Conservation (phyloP, 345 rosid genomes). For the Firmiana major region DNA sequence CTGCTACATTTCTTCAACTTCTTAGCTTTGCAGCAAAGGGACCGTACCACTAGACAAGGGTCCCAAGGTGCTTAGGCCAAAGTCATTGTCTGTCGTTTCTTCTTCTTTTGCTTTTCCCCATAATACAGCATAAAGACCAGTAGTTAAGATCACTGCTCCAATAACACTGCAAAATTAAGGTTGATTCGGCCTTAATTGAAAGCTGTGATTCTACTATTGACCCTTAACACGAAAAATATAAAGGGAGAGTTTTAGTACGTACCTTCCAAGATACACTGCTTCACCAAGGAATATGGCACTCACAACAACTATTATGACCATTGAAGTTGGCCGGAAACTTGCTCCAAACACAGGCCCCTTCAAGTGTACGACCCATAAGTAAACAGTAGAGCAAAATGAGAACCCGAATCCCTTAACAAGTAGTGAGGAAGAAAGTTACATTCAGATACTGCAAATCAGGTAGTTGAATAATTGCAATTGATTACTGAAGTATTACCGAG, state of each 20-base stretch:
- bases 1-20: not conserved
- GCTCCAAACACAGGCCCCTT: constrained; percentile 2
- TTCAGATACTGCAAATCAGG: not conserved
- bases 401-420: not conserved
- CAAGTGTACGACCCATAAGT: not conserved
- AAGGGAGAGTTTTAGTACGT: not conserved
- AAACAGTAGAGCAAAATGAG: not conserved
- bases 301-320: not conserved
- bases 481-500: constrained; percentile 28
- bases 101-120: too few relatives aligned
- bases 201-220: not conserved
- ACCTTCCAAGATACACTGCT: not conserved
- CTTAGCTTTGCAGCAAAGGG: not conserved
- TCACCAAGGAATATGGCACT: constrained; percentile 9
- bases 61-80: too few relatives aligned
- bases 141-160: constrained; percentile 7
- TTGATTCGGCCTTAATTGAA: too few relatives aligned
- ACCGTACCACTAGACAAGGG: too few relatives aligned
- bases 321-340: not conserved
- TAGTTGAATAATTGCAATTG: not conserved
- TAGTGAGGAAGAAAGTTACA: not conserved
- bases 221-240: not conserved
- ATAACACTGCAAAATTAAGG: not conserved
- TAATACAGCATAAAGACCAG: not conserved
- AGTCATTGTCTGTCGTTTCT: too few relatives aligned